Base-by-base conservation (phyloP, 805 yeast genomes). In the Myxozyma nipponensis region DNA sequence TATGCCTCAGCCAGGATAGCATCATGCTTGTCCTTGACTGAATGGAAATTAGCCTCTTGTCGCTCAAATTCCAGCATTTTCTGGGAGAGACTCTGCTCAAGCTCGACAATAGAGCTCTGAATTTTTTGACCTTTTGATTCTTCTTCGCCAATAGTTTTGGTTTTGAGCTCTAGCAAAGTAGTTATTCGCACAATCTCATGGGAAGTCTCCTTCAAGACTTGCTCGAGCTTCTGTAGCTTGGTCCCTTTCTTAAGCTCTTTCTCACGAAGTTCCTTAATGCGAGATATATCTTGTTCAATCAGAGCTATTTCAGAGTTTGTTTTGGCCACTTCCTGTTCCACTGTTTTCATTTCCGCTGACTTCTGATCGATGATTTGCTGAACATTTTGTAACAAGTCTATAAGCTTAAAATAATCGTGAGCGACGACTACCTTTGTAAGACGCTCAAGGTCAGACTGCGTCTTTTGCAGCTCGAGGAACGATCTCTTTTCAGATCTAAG, bases 381-480 rank as follows among this genome's bases (percentile, higher is more conserved):
- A 34, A 47, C 50, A 23, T 47, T 42, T 7, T 37, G 21, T n/a
- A 48, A 34, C 1, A 52, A 40, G 3, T 54, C 50, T 54, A 21
- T 69, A 43, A 77, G 75, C 32, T 75, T 66, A 30, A 73, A 64
- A 63, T 78, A 90, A 60, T 85, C 89, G 64, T 84, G 84, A 6
- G 95, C 90, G 43, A 83, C 82, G 1, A 88, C 85, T 1, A 87
- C 76, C 58, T 85, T 76, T 17, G 84, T 75, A 30, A 85, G 69
- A 39, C 83, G 81, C 66, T 91, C 97, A 52, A 86, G 71, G 60
- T 86, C 89, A 4, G 86, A 74, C 60, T 86, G 93, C 9, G 85
- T 78, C 50, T 85, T 88, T 69, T 91, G 97, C 66, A 77, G 90
- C 63, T 91, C 97, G 32, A 89, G 67, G 62, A 84, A 90, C 24